These are phyloP conservation scores for Cichorium intybus DNA, from an alignment of 140 eudicot genomes.

Conservation along the genomic window DNA sequence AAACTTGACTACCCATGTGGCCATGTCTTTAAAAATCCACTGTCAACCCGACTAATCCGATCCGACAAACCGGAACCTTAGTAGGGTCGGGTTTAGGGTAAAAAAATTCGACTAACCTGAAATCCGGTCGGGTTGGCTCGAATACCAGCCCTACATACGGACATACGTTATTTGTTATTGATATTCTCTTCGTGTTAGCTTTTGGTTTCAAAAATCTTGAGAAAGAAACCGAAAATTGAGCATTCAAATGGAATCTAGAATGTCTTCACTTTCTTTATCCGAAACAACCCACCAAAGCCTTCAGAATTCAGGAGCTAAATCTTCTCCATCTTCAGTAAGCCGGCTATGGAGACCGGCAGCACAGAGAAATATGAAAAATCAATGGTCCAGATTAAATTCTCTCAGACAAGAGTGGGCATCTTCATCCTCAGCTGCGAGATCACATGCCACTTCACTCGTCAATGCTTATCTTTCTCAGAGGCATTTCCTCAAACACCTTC, in stretches of 20 bases:
- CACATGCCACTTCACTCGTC: slow-evolving; percentile 72
- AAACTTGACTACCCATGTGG: too few relatives aligned
- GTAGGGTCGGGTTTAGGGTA: too few relatives aligned
- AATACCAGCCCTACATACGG: too few relatives aligned
- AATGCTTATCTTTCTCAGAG: slow-evolving; percentile 71
- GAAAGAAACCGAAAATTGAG: not conserved
- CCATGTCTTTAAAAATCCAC: too few relatives aligned
- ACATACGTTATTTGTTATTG: not conserved
- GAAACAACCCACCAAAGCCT: slow-evolving; percentile 25
- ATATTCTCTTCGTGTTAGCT: not conserved
- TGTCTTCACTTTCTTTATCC: slow-evolving; percentile 12
- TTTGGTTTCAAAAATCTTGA: not conserved
- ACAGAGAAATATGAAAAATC: slow-evolving; percentile 86
- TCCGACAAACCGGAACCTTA: too few relatives aligned
- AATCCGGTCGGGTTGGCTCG: too few relatives aligned
- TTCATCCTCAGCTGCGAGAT: slow-evolving; percentile 56
- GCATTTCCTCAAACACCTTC: slow-evolving; percentile 40
- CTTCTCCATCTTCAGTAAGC: slow-evolving; percentile 34
- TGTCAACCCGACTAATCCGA: too few relatives aligned
- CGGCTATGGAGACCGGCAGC: slow-evolving; percentile 94
- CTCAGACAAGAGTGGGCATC: slow-evolving; percentile 55
- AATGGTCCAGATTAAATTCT: slow-evolving; percentile 67
- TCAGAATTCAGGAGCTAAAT: not conserved
- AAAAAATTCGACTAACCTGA: too few relatives aligned
- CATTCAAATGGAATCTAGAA: slow-evolving; percentile 21